Percentiles rank a stretch among this genome's conserved stretches.
phyloP scores from a whole-genome alignment of 2,329 filamentous ascomycete genomes.

The Xylaria sp. region DNA sequence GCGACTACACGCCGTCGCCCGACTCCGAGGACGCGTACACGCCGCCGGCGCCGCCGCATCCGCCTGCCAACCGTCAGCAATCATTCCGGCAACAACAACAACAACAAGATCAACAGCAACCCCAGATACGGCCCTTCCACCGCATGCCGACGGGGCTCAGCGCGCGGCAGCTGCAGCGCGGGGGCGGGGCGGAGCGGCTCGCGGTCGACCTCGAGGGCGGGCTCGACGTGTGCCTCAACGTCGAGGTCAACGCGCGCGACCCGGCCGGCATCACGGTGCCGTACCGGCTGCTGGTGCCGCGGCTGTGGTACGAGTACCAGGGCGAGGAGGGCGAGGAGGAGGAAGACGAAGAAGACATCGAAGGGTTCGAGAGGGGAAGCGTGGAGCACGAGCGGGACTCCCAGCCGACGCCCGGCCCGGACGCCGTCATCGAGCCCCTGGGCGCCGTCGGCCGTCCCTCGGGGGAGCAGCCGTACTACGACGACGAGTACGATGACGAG shows the following conservation, averaged over 20 bases:
- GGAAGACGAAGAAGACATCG: constrained; percentile 1
- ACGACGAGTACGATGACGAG: no score
- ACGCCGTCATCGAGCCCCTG: no score
- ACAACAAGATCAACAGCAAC: no score
- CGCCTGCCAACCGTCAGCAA: no score
- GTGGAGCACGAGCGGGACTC: constrained; percentile 2
- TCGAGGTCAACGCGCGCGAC: constrained; percentile 84
- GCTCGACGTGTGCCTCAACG: constrained; percentile 83
- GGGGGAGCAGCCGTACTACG: no score
- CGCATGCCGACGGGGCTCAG: constrained; percentile 72
- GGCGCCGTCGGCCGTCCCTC: no score
- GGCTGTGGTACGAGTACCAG: constrained; percentile 65
- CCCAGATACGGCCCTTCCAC: constrained; percentile 53
- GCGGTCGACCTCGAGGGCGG: constrained; percentile 80
- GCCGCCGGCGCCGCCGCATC: not conserved
- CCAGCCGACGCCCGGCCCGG: no score
- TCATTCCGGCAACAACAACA: no score
- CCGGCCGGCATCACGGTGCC: constrained; percentile 85
- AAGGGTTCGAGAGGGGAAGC: constrained; percentile 1
- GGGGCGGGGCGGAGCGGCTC: constrained; percentile 50
- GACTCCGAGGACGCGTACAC: constrained; percentile 5
- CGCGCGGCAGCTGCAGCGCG: constrained; percentile 58
- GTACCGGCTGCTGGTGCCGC: constrained; percentile 84
- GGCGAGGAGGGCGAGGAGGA: constrained; percentile 35
- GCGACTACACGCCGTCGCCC: constrained; percentile 2